phyloP scores from a whole-genome alignment of 2,329 filamentous ascomycete species.

The Ophiostoma himal-ulmi region DNA sequence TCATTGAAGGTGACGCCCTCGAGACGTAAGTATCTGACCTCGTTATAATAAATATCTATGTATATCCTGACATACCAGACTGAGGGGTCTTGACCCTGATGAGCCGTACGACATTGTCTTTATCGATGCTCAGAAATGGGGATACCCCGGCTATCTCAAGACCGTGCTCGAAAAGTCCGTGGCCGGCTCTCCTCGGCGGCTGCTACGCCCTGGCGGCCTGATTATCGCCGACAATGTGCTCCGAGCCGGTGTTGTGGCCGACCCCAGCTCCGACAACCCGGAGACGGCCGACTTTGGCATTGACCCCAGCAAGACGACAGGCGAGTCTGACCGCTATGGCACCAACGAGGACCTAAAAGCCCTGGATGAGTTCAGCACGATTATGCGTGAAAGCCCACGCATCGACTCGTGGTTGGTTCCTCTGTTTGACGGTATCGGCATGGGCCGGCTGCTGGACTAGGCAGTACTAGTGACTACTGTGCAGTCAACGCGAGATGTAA shows the following conservation, averaged over 20 bases:
- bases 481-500: background rate
- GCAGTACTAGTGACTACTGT: background rate
- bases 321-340: slow-evolving; percentile 14
- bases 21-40: slow-evolving; percentile 37
- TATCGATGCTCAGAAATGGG: slow-evolving; percentile 49
- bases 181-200: slow-evolving; percentile 35
- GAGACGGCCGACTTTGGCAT: slow-evolving; percentile 10
- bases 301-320: slow-evolving; percentile 6
- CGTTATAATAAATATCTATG: background rate
- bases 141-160: slow-evolving; percentile 45
- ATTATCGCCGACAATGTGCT: slow-evolving; percentile 53
- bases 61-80: slow-evolving; percentile 25
- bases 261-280: slow-evolving; percentile 34
- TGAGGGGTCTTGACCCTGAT: slow-evolving; percentile 33
- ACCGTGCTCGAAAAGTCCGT: slow-evolving; percentile 41
- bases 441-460: slow-evolving; percentile 31
- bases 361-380: slow-evolving; percentile 35
- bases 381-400: slow-evolving; percentile 30
- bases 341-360: slow-evolving; percentile 25
- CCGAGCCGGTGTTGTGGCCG: slow-evolving; percentile 44
- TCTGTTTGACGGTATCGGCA: slow-evolving; percentile 36
- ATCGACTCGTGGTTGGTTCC: slow-evolving; percentile 37
- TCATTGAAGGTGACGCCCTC: slow-evolving; percentile 43
- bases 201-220: slow-evolving; percentile 45
- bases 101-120: slow-evolving; percentile 50